These are phyloP conservation scores for Gentiana dahurica DNA, from an alignment of 257 asterid genomes.

Conservation along the genomic window DNA sequence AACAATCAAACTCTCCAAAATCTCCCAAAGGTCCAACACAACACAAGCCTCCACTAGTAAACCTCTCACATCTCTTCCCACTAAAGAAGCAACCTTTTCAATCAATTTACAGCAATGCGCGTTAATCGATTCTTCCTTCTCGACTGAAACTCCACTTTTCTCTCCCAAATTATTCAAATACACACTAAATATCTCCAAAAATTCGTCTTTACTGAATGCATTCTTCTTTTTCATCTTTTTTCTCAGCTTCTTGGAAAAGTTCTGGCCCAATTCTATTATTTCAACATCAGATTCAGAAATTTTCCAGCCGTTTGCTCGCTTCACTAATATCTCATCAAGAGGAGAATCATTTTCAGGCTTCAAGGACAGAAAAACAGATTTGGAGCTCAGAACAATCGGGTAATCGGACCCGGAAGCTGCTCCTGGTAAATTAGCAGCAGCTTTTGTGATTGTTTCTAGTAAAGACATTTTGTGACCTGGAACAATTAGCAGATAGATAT, in stretches of 20 bases:
- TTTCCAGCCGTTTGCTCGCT: conserved; percentile 45
- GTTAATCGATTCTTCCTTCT: conserved; percentile 17
- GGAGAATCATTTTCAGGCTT: conserved; percentile 30
- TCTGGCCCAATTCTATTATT: conserved; percentile 32
- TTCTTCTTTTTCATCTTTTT: conserved; percentile 38
- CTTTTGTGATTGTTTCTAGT: conserved; percentile 54
- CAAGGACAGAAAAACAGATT: conserved; percentile 29
- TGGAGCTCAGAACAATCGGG: conserved; percentile 55
- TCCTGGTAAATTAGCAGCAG: conserved; percentile 17
- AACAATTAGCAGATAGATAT: background rate
- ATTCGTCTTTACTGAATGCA: conserved; percentile 33
- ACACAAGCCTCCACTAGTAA: conserved; percentile 55
- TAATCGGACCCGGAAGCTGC: conserved; percentile 20
- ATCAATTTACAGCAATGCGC: conserved; percentile 30
- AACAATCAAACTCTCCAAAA: conserved; percentile 45
- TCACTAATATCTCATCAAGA: conserved; percentile 21
- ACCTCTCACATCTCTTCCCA: conserved; percentile 57
- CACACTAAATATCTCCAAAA: conserved; percentile 28
- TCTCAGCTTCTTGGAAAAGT: conserved; percentile 29
- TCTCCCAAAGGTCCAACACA: conserved; percentile 51
- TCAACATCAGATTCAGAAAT: conserved; percentile 36
- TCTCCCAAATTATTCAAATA: conserved; percentile 32
- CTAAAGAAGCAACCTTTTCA: conserved; percentile 34
- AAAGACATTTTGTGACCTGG: conserved; percentile 33
- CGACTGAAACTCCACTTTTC: conserved; percentile 26